phyloP scores from a whole-genome alignment of 2,329 filamentous ascomycete genomes.

The Neurospora crassa region DNA sequence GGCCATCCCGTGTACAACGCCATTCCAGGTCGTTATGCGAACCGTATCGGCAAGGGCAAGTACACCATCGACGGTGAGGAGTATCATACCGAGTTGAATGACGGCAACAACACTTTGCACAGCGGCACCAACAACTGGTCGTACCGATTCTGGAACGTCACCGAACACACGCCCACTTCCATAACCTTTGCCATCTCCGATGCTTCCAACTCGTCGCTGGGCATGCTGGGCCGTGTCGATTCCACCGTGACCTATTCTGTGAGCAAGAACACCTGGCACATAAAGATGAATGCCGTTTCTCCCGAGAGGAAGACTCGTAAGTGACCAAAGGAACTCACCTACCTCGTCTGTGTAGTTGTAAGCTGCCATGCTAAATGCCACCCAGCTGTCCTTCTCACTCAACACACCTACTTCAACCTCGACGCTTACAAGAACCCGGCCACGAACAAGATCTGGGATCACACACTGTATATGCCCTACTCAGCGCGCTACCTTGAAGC shows the following conservation, averaged over 20 bases:
- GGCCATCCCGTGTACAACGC: constrained; percentile 52
- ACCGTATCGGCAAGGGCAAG: constrained; percentile 50
- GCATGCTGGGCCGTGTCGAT: constrained; percentile 52
- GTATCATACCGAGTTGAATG: constrained; percentile 46
- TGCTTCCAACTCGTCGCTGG: constrained; percentile 43
- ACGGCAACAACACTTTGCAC: constrained; percentile 45
- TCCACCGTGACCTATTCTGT: constrained; percentile 55
- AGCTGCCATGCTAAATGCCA: neutral
- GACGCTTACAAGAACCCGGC: constrained; percentile 52
- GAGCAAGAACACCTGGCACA: constrained; percentile 44
- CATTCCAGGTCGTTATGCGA: constrained; percentile 54
- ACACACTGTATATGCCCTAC: constrained; percentile 54
- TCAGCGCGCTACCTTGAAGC: constrained; percentile 47
- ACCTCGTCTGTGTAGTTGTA: neutral
- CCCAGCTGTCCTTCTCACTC: constrained; percentile 50
- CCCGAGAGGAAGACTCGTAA: constrained; percentile 35
- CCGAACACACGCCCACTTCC: constrained; percentile 40
- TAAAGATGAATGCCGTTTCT: constrained; percentile 49
- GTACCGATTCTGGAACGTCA: constrained; percentile 53
- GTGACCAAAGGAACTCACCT: constrained; percentile 11
- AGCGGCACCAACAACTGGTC: constrained; percentile 53
- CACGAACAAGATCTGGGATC: constrained; percentile 46
- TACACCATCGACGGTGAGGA: constrained; percentile 43
- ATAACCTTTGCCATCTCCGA: constrained; percentile 60
- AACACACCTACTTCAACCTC: constrained; percentile 61